Evolutionary conservation across 2,329 filamentous ascomycete genomes (phyloP).

Genomic region (Colletotrichum abscissum): DNA sequence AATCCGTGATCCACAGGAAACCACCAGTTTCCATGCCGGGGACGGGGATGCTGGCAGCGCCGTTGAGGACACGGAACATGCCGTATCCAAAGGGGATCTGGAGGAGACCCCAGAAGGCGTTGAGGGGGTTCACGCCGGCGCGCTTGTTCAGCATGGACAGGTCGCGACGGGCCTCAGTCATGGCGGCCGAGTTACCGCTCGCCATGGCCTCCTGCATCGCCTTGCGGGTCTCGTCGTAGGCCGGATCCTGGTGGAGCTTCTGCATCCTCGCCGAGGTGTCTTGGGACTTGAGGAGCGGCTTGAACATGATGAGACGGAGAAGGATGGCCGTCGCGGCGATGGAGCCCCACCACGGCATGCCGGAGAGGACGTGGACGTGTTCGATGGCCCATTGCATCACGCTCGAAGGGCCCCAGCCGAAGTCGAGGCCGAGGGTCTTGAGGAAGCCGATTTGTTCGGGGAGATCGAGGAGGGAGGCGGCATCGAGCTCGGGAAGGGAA

Average conservation of each 20-base stretch:
- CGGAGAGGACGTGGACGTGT: slow-evolving; percentile 80
- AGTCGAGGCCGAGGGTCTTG: slow-evolving; percentile 85
- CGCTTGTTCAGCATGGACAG: slow-evolving; percentile 50
- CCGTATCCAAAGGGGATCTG: slow-evolving; percentile 80
- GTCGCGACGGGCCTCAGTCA: slow-evolving; percentile 54
- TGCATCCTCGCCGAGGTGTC: slow-evolving; percentile 73
- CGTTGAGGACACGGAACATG: slow-evolving; percentile 80
- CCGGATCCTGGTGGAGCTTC: slow-evolving; percentile 64
- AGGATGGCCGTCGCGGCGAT: slow-evolving; percentile 74
- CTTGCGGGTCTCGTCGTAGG: slow-evolving; percentile 55
- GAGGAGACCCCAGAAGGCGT: slow-evolving; percentile 51
- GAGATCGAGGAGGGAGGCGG: slow-evolving; percentile 64
- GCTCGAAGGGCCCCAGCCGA: slow-evolving; percentile 82
- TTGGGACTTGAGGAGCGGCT: slow-evolving; percentile 70
- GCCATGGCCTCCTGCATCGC: slow-evolving; percentile 62
- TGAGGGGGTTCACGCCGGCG: slow-evolving; percentile 47
- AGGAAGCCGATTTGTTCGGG: slow-evolving; percentile 86
- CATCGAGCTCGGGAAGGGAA: slow-evolving; percentile 47
- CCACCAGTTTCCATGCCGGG: slow-evolving; percentile 80
- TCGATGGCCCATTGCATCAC: slow-evolving; percentile 82
- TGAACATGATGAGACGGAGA: slow-evolving; percentile 74
- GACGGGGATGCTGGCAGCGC: slow-evolving; percentile 82
- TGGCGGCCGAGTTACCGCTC: slow-evolving; percentile 62
- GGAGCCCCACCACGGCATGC: slow-evolving; percentile 85
- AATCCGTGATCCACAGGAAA: slow-evolving; percentile 81